Conservation (phyloP, 805 yeast species). For the Metschnikowia cerradonensis region DNA sequence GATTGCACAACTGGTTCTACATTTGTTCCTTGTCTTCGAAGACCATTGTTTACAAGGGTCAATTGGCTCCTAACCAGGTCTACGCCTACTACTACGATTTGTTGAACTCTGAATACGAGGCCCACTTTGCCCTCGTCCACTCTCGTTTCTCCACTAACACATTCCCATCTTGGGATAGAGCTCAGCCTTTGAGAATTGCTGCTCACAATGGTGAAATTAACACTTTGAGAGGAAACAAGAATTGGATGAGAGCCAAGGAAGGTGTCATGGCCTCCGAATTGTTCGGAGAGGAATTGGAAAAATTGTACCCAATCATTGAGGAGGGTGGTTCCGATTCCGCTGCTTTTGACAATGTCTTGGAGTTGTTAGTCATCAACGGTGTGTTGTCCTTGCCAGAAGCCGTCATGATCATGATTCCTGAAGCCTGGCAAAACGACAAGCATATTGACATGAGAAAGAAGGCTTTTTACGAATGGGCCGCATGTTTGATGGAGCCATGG, state of each 20-base stretch:
- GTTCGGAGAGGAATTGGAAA: slow-evolving; percentile 88
- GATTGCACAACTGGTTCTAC: slow-evolving; percentile 95
- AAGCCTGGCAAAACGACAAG: slow-evolving; percentile 91
- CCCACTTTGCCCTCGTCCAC: slow-evolving; percentile 94
- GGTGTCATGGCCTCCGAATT: slow-evolving; percentile 88
- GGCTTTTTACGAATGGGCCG: slow-evolving; percentile 99
- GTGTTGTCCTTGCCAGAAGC: slow-evolving; percentile 93
- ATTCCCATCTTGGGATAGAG: slow-evolving; percentile 99
- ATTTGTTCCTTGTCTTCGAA: slow-evolving; percentile 86
- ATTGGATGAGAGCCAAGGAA: slow-evolving; percentile 99
- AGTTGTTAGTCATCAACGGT: slow-evolving; percentile 86
- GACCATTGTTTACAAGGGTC: slow-evolving; percentile 96
- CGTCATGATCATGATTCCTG: slow-evolving; percentile 94
- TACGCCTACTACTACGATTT: slow-evolving; percentile 92
- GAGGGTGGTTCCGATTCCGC: slow-evolving; percentile 99
- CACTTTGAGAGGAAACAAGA: slow-evolving; percentile 94
- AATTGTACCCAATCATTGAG: slow-evolving; percentile 90
- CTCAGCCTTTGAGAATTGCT: slow-evolving; percentile 95
- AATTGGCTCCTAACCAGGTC: slow-evolving; percentile 93
- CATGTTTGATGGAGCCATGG: slow-evolving; percentile 99
- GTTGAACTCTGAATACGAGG: slow-evolving; percentile 85
- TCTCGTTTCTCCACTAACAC: slow-evolving; percentile 97
- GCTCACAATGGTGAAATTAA: slow-evolving; percentile 99
- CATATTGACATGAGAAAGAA: slow-evolving; percentile 85
- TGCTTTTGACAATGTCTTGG: slow-evolving; percentile 93